These are phyloP conservation scores for Clonostachys chloroleuca DNA, from an alignment of 2,329 filamentous ascomycete genomes.

Conservation along the genomic window DNA sequence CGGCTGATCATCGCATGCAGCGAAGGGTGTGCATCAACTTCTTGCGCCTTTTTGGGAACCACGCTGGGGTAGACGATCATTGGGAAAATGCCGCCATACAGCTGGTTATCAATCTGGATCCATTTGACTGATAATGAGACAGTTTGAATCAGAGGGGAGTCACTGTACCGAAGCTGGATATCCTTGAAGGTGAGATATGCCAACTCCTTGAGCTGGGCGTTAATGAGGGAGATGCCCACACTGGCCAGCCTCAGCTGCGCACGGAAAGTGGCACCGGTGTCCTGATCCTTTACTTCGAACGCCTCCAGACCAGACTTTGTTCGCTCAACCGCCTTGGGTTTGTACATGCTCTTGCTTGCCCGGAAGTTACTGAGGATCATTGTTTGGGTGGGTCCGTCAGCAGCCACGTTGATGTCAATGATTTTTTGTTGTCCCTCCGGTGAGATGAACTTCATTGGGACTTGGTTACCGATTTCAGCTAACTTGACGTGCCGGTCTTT, in stretches of 20 bases:
- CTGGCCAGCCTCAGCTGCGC: slow-evolving; percentile 86
- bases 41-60: slow-evolving; percentile 92
- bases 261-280: slow-evolving; percentile 83
- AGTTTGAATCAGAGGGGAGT: slow-evolving; percentile 92
- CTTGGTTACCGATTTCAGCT: slow-evolving; percentile 91
- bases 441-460: slow-evolving; percentile 86
- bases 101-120: slow-evolving; percentile 98
- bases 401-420: slow-evolving; percentile 93
- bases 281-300: slow-evolving; percentile 92
- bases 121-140: slow-evolving; percentile 90
- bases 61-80: slow-evolving; percentile 97
- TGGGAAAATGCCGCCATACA: slow-evolving; percentile 97
- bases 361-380: slow-evolving; percentile 93
- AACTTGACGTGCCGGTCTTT: slow-evolving; percentile 85
- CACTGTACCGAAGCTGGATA: slow-evolving; percentile 84
- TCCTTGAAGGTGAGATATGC: slow-evolving; percentile 92
- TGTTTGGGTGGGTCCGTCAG: slow-evolving; percentile 92
- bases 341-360: slow-evolving; percentile 87
- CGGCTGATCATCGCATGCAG: slow-evolving; percentile 87
- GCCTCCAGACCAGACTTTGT: slow-evolving; percentile 44
- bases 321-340: slow-evolving; percentile 45
- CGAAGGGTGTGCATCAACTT: slow-evolving; percentile 94
- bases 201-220: slow-evolving; percentile 84
- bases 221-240: slow-evolving; percentile 89
- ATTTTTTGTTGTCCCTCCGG: slow-evolving; percentile 71